Base-by-base conservation (phyloP, 441 rosid species). In the Corymbia calophylla region DNA sequence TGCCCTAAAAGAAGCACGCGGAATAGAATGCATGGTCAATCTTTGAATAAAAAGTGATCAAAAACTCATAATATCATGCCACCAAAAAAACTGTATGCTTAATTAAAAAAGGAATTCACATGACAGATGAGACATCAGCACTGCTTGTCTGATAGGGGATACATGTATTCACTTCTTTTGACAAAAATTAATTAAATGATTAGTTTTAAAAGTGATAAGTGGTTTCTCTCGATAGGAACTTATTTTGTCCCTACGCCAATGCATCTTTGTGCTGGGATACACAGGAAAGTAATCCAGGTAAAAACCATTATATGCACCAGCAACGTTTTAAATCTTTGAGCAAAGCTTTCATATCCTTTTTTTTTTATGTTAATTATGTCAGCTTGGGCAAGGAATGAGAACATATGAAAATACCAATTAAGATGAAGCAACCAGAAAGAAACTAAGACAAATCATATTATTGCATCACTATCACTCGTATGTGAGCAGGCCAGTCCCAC, bases 1-100 rank as follows among this genome's bases (percentile, higher is more conserved):
- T 95, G 90, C 99, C 99, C 99, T 98, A 88, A 86, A 92, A 53
- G 44, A 91, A 58, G 84, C 51, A 77, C n/a, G 3, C 10, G 1
- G n/a, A 77, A 23, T 77, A 77, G 84, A 77, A 21, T 23, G 51
- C 51, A 23, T 7, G 14, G 12, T 77, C 53, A 77, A 77, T 77
- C 18, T 77, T 77, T 44, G 15, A 77, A 23, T 12, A 12, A 77
- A 44, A 77, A 77, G 49, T 44, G 84, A 77, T 77, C 15, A 15
- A 77, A 77, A 51, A 77, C 11, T 77, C 51, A 77, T 23, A 12
- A 25, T 68, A 44, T 23, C 84, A 44, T 44, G 51, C n/a, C 5
- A 58, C n/a, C 13, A 44, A 77, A 70, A 39, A 77, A 77, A 23
- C 2, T 9, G 23, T 6, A 35, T 35, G 82, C 82, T 35, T 19